Evolutionary conservation across 1,284 basidiomycete genomes (phyloP), one percentile per base, ranked within the genome.

Genomic region (Trichosporon ovoides): DNA sequence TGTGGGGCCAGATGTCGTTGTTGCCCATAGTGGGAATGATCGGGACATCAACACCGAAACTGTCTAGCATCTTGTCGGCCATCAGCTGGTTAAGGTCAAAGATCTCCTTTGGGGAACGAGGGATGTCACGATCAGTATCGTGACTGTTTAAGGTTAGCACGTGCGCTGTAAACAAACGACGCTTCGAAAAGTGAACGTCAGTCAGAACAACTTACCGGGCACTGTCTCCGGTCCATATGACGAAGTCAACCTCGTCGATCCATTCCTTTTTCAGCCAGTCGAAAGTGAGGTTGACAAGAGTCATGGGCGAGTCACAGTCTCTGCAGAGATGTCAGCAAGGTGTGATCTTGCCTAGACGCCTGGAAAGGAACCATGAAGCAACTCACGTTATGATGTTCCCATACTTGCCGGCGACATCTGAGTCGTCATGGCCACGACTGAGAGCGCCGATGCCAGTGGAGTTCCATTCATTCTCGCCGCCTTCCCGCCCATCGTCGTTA

Each of bases 191-290:
- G 16, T 22, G 11, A 33, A 22, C 31, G 31, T 14, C 6, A 34
- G 14, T n/a, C 12, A 34, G 19, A 9, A 12, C 28, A 11, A 56
- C 76, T 65, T 67, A 89, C 89, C 89, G 84, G 35, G 90, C 92
- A 77, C 86, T 92, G 76, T 96, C 92, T 38, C 92, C 92, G 7
- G 91, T 95, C 90, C 89, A 92, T 43, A 94, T 81, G 22, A 94
- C 88, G 75, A 96, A 97, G 75, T 97, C 93, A 48, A 97, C 83
- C 67, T 90, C 86, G 61, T 84, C 80, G 50, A 84, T 82, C 89
- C 89, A 92, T 67, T 91, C 83, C 68, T 85, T 81, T 57, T 86
- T 85, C 58, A 95, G 74, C 81, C 84, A 92, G 61, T 90, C 85
- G 52, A 97, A 81, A 3, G 91, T 91, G 46, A 84, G 81, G 72